Evolutionary conservation across 768 basidiomycete species (phyloP).

Genomic region (Pleurotus platypus): DNA sequence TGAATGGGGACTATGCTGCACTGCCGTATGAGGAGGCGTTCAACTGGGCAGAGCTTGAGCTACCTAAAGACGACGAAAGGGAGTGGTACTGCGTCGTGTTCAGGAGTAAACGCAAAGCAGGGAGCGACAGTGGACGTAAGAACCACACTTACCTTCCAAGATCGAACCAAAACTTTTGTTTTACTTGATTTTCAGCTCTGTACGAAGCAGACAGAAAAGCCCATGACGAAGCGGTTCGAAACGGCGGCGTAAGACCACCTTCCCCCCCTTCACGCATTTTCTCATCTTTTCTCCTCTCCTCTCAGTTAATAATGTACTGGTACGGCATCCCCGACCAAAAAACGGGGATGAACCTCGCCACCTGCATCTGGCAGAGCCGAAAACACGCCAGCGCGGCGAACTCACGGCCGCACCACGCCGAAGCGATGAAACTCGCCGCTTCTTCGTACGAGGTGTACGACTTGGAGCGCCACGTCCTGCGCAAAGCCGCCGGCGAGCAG

Average conservation of each 20-base stretch:
- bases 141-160: constrained; percentile 13
- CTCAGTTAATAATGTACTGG: constrained; percentile 87
- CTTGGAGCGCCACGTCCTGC: constrained; percentile 71
- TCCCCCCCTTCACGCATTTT: neutral
- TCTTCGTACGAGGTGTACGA: constrained; percentile 75
- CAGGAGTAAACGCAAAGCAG: constrained; percentile 69
- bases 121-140: constrained; percentile 66
- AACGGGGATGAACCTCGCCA: constrained; percentile 86
- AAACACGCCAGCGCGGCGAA: constrained; percentile 80
- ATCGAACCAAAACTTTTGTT: neutral
- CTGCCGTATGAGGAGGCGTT: constrained; percentile 73
- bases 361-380: constrained; percentile 93
- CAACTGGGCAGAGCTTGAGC: constrained; percentile 75
- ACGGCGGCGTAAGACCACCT: constrained; percentile 65
- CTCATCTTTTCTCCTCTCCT: neutral
- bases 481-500: constrained; percentile 59
- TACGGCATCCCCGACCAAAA: constrained; percentile 77
- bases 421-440: constrained; percentile 79
- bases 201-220: constrained; percentile 86
- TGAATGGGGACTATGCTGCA: constrained; percentile 55
- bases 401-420: constrained; percentile 73
- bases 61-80: constrained; percentile 69
- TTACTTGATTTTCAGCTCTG: constrained; percentile 43
- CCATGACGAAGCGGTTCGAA: constrained; percentile 89
- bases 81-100: constrained; percentile 96